Evolutionary conservation across 306 rosid genomes (phyloP).

Genomic region (Sicyos baderoa): DNA sequence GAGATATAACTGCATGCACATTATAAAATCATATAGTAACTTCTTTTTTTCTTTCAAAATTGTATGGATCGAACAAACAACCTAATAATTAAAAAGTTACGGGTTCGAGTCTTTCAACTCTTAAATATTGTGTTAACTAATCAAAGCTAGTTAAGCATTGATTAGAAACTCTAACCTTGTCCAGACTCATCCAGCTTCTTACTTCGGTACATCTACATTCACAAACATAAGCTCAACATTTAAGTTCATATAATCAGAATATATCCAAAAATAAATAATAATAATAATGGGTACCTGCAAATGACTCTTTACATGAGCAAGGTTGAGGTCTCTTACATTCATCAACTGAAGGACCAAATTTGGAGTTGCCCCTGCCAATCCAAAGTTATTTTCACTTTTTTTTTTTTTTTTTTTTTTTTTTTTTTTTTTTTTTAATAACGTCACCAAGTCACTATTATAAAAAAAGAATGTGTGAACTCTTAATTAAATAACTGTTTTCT

Average conservation of each 20-base stretch:
- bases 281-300: conserved; percentile 48
- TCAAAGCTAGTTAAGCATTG: too few relatives aligned
- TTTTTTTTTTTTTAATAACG: too few relatives aligned
- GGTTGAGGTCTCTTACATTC: conserved; percentile 88
- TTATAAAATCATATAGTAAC: neutral
- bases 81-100: too few relatives aligned
- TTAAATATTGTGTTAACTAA: too few relatives aligned
- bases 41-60: too few relatives aligned
- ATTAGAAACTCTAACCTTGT: conserved; percentile 50
- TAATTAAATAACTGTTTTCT: too few relatives aligned
- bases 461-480: too few relatives aligned
- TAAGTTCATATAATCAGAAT: neutral
- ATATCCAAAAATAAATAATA: conserved; percentile 9
- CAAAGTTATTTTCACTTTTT: neutral
- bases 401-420: too few relatives aligned
- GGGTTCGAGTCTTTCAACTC: too few relatives aligned
- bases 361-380: conserved; percentile 72
- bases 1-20: conserved; percentile 53
- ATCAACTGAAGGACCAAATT: conserved; percentile 76
- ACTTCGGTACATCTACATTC: conserved; percentile 76
- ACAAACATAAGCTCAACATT: neutral
- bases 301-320: conserved; percentile 91
- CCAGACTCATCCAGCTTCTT: conserved; percentile 80
- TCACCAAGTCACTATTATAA: neutral
- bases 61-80: too few relatives aligned